Conservation (phyloP, 202 grass and related monocot genomes). For the Zizania palustris region DNA sequence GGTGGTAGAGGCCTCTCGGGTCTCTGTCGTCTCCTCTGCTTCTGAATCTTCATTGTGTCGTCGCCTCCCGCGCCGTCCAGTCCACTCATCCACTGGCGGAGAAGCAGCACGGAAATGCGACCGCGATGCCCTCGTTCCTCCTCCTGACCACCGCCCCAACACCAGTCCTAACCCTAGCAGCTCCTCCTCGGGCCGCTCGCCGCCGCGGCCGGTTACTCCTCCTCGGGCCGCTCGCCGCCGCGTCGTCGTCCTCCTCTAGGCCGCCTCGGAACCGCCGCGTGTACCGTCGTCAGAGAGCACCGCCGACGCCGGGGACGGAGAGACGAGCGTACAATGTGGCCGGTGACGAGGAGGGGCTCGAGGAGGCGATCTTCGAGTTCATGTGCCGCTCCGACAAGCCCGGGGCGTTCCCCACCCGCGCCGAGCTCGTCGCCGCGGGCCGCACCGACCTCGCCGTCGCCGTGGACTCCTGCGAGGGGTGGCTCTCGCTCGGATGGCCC, state of each 20-base stretch:
- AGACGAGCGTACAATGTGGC: slow-evolving; percentile 23
- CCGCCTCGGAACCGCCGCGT: slow-evolving; percentile 34
- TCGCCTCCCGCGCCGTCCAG: background rate
- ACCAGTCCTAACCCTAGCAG: slow-evolving; percentile 21
- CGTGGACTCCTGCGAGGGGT: slow-evolving; percentile 57
- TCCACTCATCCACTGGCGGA: background rate
- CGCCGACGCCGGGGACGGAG: background rate
- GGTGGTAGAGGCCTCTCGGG: background rate
- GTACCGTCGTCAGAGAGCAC: background rate
- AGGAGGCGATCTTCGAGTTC: slow-evolving; percentile 92
- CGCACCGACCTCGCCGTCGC: slow-evolving; percentile 71
- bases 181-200: background rate
- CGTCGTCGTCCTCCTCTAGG: slow-evolving; percentile 14
- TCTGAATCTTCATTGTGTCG: too few relatives aligned
- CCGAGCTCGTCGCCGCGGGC: slow-evolving; percentile 71
- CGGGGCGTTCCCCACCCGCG: slow-evolving; percentile 65
- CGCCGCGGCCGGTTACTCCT: background rate
- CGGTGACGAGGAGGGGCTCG: slow-evolving; percentile 43
- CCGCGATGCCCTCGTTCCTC: slow-evolving; percentile 51
- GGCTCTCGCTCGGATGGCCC: slow-evolving; percentile 85
- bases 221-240: background rate
- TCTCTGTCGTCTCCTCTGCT: background rate
- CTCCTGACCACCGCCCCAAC: background rate
- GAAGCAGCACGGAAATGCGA: slow-evolving; percentile 48
- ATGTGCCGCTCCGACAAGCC: slow-evolving; percentile 78